A percentile compares a stretch with the other conserved stretches of the same genome.
Evolutionary conservation across 352 stramenopile genomes (phyloP).

Genomic region (Elongisporangium senticosum): DNA sequence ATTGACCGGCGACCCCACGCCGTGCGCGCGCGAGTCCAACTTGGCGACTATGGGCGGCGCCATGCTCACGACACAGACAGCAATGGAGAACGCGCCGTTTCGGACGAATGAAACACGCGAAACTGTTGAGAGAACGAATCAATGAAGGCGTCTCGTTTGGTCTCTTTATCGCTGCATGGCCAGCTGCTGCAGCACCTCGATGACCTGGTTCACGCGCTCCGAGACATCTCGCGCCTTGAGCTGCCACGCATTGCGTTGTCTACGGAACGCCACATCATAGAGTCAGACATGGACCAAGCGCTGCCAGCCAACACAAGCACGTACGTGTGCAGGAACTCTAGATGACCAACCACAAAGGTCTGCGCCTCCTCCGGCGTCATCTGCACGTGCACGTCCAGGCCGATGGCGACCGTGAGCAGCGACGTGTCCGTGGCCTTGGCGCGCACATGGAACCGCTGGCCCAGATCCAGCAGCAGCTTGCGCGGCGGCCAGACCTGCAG

Average conservation of each 20-base stretch:
- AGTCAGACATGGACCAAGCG: neutral
- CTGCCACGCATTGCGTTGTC: conserved; percentile 64
- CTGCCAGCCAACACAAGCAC: neutral
- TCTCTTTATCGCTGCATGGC: conserved; percentile 45
- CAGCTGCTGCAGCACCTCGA: conserved; percentile 73
- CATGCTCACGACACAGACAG: conserved; percentile 1
- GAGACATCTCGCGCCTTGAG: conserved; percentile 63
- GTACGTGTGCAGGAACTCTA: conserved; percentile 48
- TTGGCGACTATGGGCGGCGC: neutral
- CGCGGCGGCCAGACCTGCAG: conserved; percentile 32
- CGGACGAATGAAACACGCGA: conserved; percentile 1
- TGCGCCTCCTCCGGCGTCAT: conserved; percentile 66
- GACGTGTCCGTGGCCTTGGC: conserved; percentile 55
- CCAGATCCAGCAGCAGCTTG: conserved; percentile 60
- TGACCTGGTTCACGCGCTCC: conserved; percentile 66
- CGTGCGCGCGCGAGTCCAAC: neutral
- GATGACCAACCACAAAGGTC: conserved; percentile 45
- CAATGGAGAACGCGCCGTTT: conserved; percentile 7
- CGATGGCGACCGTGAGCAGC: conserved; percentile 63
- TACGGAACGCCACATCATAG: conserved; percentile 15
- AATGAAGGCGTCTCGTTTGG: conserved; percentile 1
- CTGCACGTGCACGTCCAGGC: conserved; percentile 70
- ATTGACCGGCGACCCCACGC: neutral
- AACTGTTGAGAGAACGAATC: conserved; percentile 2
- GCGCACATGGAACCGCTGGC: conserved; percentile 67